Evolutionary conservation across 495 filamentous ascomycete species (phyloP).

Genomic region (Pseudevernia furfuracea): DNA sequence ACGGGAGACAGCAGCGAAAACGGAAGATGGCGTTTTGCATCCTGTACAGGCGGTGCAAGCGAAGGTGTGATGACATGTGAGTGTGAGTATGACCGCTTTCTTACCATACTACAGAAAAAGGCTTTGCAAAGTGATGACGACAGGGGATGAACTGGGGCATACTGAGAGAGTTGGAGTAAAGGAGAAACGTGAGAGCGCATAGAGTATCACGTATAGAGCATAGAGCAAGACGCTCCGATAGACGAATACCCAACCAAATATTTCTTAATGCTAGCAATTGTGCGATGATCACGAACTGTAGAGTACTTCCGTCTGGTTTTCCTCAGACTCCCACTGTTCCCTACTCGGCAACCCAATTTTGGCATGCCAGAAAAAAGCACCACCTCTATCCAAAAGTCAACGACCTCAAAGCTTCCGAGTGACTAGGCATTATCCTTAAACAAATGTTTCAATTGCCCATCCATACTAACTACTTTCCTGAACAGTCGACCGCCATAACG

Average conservation of each 20-base stretch:
- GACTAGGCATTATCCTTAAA: not conserved
- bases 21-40: constrained; percentile 24
- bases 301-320: not conserved
- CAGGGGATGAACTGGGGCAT: constrained; percentile 9
- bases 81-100: constrained; percentile 1
- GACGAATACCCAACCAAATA: not conserved
- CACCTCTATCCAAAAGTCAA: not conserved
- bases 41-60: constrained; percentile 19
- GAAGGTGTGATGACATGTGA: constrained; percentile 19
- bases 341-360: not conserved
- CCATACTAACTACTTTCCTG: not conserved
- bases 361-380: too few relatives aligned
- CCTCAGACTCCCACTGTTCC: not conserved
- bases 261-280: not conserved
- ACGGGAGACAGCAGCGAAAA: constrained; percentile 22
- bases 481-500: not conserved
- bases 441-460: not conserved
- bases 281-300: not conserved
- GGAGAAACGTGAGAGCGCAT: constrained; percentile 2
- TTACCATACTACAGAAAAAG: constrained; percentile 7
- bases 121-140: not conserved
- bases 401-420: not conserved
- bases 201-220: not conserved
- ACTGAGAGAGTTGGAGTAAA: not conserved
- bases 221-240: not conserved